Percentiles rank a stretch among this genome's conserved stretches.
phyloP scores from a whole-genome alignment of 495 filamentous ascomycete species.

The Thermothielavioides terrestris region DNA sequence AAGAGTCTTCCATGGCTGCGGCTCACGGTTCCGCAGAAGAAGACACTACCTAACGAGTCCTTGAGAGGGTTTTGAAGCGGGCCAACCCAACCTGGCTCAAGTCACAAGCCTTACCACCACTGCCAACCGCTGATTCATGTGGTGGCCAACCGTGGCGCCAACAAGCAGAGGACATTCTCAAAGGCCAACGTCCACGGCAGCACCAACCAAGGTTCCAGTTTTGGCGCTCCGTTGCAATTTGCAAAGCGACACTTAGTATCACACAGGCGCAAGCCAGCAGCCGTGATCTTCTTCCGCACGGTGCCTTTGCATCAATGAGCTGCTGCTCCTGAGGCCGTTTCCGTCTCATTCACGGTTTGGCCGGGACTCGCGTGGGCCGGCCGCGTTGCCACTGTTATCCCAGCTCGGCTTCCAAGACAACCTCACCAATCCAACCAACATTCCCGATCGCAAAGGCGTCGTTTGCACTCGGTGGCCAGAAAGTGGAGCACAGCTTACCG shows the following conservation, averaged over 20 bases:
- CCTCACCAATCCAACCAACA: not conserved
- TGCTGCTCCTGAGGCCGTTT: not conserved
- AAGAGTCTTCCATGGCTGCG: no score
- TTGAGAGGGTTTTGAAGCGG: no score
- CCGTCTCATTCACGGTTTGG: slow-evolving; percentile 4
- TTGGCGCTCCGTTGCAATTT: no score
- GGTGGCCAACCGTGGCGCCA: no score
- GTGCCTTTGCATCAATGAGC: not conserved
- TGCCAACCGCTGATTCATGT: no score
- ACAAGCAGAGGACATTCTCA: not conserved
- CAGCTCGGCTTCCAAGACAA: not conserved
- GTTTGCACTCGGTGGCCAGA: not conserved
- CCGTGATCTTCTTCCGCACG: not conserved
- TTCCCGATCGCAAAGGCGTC: not conserved
- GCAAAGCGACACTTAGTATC: not conserved
- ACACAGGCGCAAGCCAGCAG: not conserved
- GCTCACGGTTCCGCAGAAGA: no score
- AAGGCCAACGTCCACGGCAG: not conserved
- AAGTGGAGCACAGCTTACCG: not conserved
- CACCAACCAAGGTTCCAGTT: no score
- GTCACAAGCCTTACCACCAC: no score
- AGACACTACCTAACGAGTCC: no score
- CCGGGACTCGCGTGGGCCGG: not conserved
- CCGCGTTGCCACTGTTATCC: not conserved
- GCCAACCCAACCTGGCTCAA: no score